Evolutionary conservation across 2,329 filamentous ascomycete genomes (phyloP).

Genomic region (Tolypocladium pustulatum): DNA sequence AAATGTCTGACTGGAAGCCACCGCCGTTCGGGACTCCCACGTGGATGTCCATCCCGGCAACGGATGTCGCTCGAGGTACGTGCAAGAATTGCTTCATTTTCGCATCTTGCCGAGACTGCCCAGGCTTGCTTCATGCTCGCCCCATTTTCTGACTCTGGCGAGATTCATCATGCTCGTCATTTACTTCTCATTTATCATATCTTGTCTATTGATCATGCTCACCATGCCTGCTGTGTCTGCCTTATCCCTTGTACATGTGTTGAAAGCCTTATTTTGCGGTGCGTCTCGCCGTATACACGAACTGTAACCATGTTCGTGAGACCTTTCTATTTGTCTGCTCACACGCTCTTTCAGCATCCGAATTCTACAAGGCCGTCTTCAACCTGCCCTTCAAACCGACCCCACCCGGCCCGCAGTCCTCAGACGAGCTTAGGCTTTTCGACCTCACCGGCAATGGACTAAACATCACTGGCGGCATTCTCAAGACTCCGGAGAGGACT

Average conservation of each 20-base stretch:
- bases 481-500: conserved; percentile 13
- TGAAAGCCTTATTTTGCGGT: background rate
- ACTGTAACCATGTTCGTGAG: background rate
- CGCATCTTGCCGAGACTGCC: background rate
- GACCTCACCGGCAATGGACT: conserved; percentile 17
- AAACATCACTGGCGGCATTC: conserved; percentile 16
- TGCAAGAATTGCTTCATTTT: too few relatives aligned
- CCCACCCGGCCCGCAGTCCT: conserved; percentile 2
- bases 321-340: background rate
- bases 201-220: background rate
- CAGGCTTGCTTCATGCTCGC: background rate
- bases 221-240: background rate
- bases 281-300: background rate
- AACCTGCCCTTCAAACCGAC: conserved; percentile 12
- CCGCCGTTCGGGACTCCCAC: background rate
- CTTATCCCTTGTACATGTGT: background rate
- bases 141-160: background rate
- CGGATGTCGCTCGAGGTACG: background rate
- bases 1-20: background rate
- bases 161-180: background rate
- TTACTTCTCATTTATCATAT: background rate
- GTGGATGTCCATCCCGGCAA: background rate
- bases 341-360: conserved; percentile 7
- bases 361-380: conserved; percentile 19
- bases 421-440: conserved; percentile 12